A percentile compares a stretch with the other conserved stretches of the same genome.
Evolutionary conservation across 805 yeast genomes (phyloP).

Genomic region (Isabelozyma heimii): DNA sequence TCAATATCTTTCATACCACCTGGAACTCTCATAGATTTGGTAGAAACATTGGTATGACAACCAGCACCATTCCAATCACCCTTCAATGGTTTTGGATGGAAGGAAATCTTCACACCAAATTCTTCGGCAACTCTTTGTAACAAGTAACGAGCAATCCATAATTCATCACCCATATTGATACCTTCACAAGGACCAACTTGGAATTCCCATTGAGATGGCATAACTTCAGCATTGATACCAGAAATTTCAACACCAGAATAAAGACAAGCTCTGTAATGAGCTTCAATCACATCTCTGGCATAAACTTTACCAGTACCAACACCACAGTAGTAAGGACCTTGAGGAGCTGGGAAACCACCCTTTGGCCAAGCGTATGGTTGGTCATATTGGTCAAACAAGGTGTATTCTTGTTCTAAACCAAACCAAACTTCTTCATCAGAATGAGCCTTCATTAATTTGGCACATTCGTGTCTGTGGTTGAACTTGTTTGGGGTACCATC

Average conservation of each 20-base stretch:
- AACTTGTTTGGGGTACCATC: slow-evolving; percentile 99
- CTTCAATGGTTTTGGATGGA: slow-evolving; percentile 98
- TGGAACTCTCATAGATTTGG: slow-evolving; percentile 83
- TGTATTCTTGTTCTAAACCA: slow-evolving; percentile 98
- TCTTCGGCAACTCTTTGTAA: slow-evolving; percentile 96
- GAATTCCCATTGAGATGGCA: slow-evolving; percentile 99
- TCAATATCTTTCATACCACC: slow-evolving; percentile 97
- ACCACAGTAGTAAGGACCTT: slow-evolving; percentile 99
- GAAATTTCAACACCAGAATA: slow-evolving; percentile 87
- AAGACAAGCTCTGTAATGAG: slow-evolving; percentile 97
- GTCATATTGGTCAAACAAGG: slow-evolving; percentile 88
- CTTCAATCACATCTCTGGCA: slow-evolving; percentile 97
- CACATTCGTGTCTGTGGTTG: slow-evolving; percentile 97
- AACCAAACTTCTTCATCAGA: slow-evolving; percentile 86
- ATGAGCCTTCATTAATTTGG: slow-evolving; percentile 92
- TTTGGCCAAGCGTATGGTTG: slow-evolving; percentile 97
- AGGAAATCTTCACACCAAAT: slow-evolving; percentile 95
- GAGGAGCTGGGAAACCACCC: slow-evolving; percentile 99
- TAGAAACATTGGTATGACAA: slow-evolving; percentile 98
- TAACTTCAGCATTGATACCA: slow-evolving; percentile 98
- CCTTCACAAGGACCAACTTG: slow-evolving; percentile 99
- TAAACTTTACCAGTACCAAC: slow-evolving; percentile 98
- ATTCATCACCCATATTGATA: slow-evolving; percentile 94
- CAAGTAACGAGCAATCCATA: slow-evolving; percentile 94
- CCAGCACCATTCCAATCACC: slow-evolving; percentile 99